A percentile compares a stretch with the other conserved stretches of the same genome.
These are phyloP conservation scores for Paecilomyces variotii DNA, from an alignment of 2,329 filamentous ascomycete genomes.

Conservation along the genomic window DNA sequence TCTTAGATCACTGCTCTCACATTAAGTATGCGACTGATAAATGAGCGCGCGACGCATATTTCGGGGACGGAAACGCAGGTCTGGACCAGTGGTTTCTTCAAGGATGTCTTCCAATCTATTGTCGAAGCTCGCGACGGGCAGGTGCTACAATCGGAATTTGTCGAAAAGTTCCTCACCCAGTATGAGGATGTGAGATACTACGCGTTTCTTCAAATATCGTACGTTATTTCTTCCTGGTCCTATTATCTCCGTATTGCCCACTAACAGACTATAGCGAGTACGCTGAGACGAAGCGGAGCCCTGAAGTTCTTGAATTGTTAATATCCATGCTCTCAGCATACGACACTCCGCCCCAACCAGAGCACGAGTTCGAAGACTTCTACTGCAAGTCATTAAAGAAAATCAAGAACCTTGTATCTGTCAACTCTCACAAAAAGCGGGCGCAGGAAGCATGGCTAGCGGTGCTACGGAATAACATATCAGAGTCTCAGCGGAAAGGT, in stretches of 20 bases:
- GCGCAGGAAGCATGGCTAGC: constrained; percentile 84
- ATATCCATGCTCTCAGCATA: constrained; percentile 41
- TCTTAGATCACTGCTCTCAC: constrained; percentile 60
- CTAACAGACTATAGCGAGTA: constrained; percentile 23
- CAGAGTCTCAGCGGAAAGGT: constrained; percentile 67
- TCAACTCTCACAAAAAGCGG: constrained; percentile 65
- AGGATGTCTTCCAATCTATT: constrained; percentile 55
- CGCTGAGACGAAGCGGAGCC: constrained; percentile 16
- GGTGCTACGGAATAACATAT: constrained; percentile 58
- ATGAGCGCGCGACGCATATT: constrained; percentile 63
- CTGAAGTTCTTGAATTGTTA: constrained; percentile 25
- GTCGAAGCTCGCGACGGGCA: constrained; percentile 51
- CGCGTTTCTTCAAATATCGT: constrained; percentile 68
- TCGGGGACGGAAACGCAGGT: constrained; percentile 55
- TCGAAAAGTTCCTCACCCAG: constrained; percentile 67
- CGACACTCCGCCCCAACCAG: constrained; percentile 56
- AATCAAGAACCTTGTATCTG: constrained; percentile 59
- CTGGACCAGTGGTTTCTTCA: constrained; percentile 63
- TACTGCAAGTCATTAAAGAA: constrained; percentile 49
- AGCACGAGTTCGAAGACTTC: constrained; percentile 30
- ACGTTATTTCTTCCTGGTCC: constrained; percentile 30
- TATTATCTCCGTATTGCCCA: neutral
- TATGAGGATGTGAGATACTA: constrained; percentile 81
- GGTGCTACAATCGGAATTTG: constrained; percentile 61
- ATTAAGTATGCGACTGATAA: constrained; percentile 73